Evolutionary conservation across 2,329 filamentous ascomycete genomes (phyloP).

Genomic region (Juglanconis juglandina): DNA sequence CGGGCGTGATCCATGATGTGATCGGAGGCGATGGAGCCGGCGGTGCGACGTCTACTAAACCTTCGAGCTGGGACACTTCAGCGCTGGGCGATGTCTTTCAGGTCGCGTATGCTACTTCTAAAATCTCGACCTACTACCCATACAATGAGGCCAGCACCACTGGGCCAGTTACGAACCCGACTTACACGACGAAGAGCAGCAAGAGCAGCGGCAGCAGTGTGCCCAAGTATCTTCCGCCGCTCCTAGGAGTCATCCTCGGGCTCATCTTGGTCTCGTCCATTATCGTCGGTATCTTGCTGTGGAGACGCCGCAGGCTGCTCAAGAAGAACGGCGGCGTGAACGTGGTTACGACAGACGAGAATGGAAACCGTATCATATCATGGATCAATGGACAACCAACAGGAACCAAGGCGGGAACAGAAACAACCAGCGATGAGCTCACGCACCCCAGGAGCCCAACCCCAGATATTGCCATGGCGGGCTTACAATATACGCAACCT

Average conservation of each 20-base stretch:
- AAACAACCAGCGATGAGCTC: constrained; percentile 44
- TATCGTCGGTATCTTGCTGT: constrained; percentile 50
- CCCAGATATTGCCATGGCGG: neutral
- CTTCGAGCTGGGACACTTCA: constrained; percentile 51
- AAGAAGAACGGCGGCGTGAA: constrained; percentile 33
- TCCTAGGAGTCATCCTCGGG: constrained; percentile 60
- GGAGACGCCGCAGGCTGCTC: constrained; percentile 46
- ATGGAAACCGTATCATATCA: constrained; percentile 43
- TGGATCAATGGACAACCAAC: constrained; percentile 49
- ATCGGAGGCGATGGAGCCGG: constrained; percentile 67
- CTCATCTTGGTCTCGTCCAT: constrained; percentile 52
- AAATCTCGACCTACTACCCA: constrained; percentile 59
- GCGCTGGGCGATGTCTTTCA: constrained; percentile 52
- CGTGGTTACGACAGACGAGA: constrained; percentile 43
- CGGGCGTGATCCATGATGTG: constrained; percentile 56
- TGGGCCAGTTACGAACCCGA: constrained; percentile 21
- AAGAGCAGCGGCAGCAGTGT: constrained; percentile 36
- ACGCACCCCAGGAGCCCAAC: constrained; percentile 25
- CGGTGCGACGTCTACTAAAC: constrained; percentile 64
- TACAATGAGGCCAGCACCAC: constrained; percentile 42
- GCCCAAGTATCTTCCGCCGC: constrained; percentile 57
- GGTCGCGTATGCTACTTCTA: constrained; percentile 51
- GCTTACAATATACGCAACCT: constrained; percentile 30
- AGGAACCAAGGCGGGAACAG: constrained; percentile 41
- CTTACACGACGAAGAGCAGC: constrained; percentile 8